A percentile compares a stretch with the other conserved stretches of the same genome.
These are phyloP conservation scores for Dactylellina parvicollis DNA, from an alignment of 2,329 filamentous ascomycete species.

Conservation along the genomic window DNA sequence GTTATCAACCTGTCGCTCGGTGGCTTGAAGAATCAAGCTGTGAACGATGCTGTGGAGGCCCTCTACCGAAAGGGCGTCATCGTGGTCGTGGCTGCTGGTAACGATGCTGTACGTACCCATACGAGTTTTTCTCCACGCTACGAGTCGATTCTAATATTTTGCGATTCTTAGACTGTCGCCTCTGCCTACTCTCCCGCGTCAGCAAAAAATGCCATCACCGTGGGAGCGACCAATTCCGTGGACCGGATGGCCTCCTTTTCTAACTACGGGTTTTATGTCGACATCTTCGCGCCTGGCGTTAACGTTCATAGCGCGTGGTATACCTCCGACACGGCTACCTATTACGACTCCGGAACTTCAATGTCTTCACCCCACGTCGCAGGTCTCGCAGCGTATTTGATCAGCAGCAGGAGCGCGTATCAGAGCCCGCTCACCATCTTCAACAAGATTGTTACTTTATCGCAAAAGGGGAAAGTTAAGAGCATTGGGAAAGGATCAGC, in stretches of 20 bases:
- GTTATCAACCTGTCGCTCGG: slow-evolving; percentile 70
- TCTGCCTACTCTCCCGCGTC: slow-evolving; percentile 65
- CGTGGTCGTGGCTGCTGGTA: slow-evolving; percentile 69
- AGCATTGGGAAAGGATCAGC: not conserved
- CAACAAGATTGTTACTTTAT: not conserved
- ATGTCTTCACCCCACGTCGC: slow-evolving; percentile 77
- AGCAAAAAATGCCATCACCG: slow-evolving; percentile 65
- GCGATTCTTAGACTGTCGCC: slow-evolving; percentile 62
- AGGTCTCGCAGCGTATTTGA: slow-evolving; percentile 74
- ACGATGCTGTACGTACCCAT: slow-evolving; percentile 60
- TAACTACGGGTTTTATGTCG: slow-evolving; percentile 66
- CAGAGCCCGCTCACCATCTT: not conserved
- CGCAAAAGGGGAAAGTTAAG: not conserved
- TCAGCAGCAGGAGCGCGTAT: slow-evolving; percentile 61
- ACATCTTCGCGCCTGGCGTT: slow-evolving; percentile 67
- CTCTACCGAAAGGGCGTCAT: slow-evolving; percentile 66
- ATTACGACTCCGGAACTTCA: slow-evolving; percentile 68
- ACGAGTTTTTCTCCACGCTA: not conserved
- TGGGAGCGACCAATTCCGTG: slow-evolving; percentile 64
- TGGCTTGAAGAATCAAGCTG: slow-evolving; percentile 63
- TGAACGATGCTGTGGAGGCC: slow-evolving; percentile 66
- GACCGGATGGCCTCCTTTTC: slow-evolving; percentile 63
- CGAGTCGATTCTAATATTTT: not conserved
- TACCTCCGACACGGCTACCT: slow-evolving; percentile 63
- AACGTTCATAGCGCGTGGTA: slow-evolving; percentile 65